Evolutionary conservation across 495 filamentous ascomycete genomes (phyloP).

Genomic region (Penicillium steckii): DNA sequence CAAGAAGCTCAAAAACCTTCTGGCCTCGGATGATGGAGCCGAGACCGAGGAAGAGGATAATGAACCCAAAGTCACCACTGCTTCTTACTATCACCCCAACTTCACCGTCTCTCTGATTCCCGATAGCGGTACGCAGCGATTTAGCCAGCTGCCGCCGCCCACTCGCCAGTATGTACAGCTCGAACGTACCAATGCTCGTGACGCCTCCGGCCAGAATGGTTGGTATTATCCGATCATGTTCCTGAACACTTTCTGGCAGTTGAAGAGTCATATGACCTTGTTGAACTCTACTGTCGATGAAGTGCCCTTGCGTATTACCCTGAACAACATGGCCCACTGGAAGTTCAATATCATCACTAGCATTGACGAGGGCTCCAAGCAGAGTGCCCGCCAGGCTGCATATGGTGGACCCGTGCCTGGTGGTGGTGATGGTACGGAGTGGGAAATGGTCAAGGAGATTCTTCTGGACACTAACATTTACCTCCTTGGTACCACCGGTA

Average conservation of each 20-base stretch:
- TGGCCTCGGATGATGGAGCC: conserved; percentile 56
- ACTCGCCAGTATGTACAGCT: conserved; percentile 73
- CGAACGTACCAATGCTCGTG: conserved; percentile 70
- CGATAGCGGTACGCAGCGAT: conserved; percentile 67
- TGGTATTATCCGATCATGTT: conserved; percentile 97
- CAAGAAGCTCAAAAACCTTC: conserved; percentile 84
- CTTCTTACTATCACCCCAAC: conserved; percentile 93
- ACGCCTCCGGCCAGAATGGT: conserved; percentile 79
- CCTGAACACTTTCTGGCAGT: conserved; percentile 96
- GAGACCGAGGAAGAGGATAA: conserved; percentile 51
- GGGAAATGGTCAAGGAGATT: conserved; percentile 94
- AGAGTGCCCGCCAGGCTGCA: conserved; percentile 69
- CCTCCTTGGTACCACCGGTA: conserved; percentile 76
- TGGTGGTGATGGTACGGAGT: conserved; percentile 74
- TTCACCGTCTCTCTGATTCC: conserved; percentile 86
- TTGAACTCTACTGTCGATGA: conserved; percentile 87
- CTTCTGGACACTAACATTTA: conserved; percentile 92
- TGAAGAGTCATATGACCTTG: conserved; percentile 85
- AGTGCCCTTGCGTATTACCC: conserved; percentile 79
- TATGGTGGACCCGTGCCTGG: conserved; percentile 62
- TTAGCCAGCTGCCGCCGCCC: conserved; percentile 67
- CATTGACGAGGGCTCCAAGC: conserved; percentile 83
- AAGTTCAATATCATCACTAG: conserved; percentile 83
- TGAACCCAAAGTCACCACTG: conserved; percentile 60
- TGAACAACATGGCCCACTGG: conserved; percentile 83